Conservation (phyloP, 2,329 filamentous ascomycete genomes). For the Penicillium sp. region DNA sequence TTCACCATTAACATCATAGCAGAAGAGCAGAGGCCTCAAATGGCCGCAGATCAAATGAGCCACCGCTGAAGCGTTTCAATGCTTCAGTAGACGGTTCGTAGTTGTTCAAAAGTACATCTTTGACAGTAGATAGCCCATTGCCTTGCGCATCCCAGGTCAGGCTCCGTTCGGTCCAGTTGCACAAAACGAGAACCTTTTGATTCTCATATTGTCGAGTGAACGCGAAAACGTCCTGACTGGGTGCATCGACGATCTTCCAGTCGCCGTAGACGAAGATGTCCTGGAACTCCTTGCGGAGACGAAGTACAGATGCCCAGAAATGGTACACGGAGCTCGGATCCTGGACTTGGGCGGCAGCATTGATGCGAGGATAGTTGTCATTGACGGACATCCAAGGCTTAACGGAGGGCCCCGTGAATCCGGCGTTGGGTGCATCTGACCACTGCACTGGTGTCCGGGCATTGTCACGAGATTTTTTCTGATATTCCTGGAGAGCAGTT, state of each 20-base stretch:
- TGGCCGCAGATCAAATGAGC: constrained; percentile 28
- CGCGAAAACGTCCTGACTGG: constrained; percentile 51
- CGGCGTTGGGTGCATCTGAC: constrained; percentile 54
- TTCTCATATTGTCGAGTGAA: constrained; percentile 44
- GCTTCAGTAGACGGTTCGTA: constrained; percentile 21
- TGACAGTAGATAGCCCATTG: constrained; percentile 22
- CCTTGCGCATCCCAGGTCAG: constrained; percentile 28
- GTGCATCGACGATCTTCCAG: constrained; percentile 51
- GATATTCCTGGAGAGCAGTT: constrained; percentile 30
- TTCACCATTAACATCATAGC: constrained; percentile 8
- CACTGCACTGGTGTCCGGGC: constrained; percentile 68
- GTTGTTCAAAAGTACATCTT: constrained; percentile 29
- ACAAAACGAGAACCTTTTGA: constrained; percentile 31
- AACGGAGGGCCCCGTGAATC: constrained; percentile 53
- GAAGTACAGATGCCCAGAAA: constrained; percentile 58
- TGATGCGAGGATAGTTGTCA: constrained; percentile 56
- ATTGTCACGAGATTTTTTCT: constrained; percentile 55
- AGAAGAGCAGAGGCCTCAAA: constrained; percentile 31
- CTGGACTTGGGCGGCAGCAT: constrained; percentile 47
- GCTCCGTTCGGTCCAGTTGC: constrained; percentile 30
- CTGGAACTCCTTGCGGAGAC: constrained; percentile 53
- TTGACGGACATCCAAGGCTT: constrained; percentile 68
- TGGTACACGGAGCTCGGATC: constrained; percentile 48
- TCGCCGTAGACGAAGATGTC: constrained; percentile 64
- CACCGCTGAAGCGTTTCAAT: constrained; percentile 18